Base-by-base conservation (phyloP, 2,329 filamentous ascomycete genomes). In the Ustilaginoidea virens region DNA sequence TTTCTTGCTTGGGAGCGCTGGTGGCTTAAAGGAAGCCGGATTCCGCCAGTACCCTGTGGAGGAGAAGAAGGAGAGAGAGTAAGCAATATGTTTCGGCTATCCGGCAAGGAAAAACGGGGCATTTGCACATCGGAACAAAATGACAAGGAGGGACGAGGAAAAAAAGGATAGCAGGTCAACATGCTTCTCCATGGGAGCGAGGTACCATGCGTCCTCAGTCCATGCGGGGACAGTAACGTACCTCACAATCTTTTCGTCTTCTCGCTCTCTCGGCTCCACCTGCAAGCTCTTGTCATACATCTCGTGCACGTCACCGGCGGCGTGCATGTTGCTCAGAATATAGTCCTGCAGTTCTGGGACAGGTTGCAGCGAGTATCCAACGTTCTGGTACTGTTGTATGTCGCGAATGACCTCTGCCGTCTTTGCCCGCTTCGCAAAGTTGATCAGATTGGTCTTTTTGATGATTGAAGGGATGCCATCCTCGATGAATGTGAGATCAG, bases 211-310 rank as follows among this genome's bases (percentile, higher is more conserved):
- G n/a, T n/a, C n/a, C n/a, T n/a, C n/a, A n/a, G n/a, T n/a, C n/a
- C n/a, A 20, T 21, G 15, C 24, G n/a, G 16, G 40, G 33, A 45
- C 40, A 39, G 44, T 29, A 39, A 66, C 71, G 47, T 75, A 92
- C 86, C 90, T 92, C 51, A 93, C 87, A 65, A 98, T 96, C 68
- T 96, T 96, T 61, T 98, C 90, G 50, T 98, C 90, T 61, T 98
- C 90, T 45, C 90, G 72, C 61, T 98, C 90, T 46, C 90, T 72
- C 37, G 90, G 90, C 53, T 98, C 90, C 35, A 98, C 76, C 46
- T 77, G 69, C 58, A 98, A 63, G 58, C 85, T 93, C 66, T 86
- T 86, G 55, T 96, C 86, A 61, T 96, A 98, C 90, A 96, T 96
- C 63, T 96, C 87, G 53, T 96, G 86, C 38, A 98, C 90, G 52